phyloP scores from a whole-genome alignment of 2,329 filamentous ascomycete genomes.

The Pseudocercospora ulei region DNA sequence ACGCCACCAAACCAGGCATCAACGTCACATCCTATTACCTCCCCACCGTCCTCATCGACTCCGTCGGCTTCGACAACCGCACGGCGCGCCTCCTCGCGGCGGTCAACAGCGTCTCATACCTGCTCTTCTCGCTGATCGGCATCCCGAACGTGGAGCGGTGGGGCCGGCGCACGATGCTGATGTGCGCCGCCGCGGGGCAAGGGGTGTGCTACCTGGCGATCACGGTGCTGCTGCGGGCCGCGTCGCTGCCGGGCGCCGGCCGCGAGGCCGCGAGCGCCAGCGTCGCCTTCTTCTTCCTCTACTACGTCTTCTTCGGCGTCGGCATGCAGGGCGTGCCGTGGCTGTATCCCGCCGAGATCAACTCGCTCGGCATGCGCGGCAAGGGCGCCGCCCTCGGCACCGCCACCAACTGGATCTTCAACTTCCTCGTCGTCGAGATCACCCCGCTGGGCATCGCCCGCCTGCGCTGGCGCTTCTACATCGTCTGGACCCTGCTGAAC shows the following conservation, averaged over 20 bases:
- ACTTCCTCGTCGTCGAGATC: slow-evolving; percentile 37
- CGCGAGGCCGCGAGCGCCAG: slow-evolving; percentile 33
- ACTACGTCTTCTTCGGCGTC: slow-evolving; percentile 46
- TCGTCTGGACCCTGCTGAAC: slow-evolving; percentile 47
- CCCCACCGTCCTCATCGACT: slow-evolving; percentile 51
- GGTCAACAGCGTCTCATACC: slow-evolving; percentile 45
- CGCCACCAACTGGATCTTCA: slow-evolving; percentile 45
- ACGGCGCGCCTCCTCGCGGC: slow-evolving; percentile 49
- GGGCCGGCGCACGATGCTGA: slow-evolving; percentile 51
- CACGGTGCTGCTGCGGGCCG: slow-evolving; percentile 42
- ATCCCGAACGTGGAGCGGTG: slow-evolving; percentile 45
- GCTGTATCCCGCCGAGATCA: slow-evolving; percentile 45
- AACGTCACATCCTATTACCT: slow-evolving; percentile 44
- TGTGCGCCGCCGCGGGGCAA: slow-evolving; percentile 48
- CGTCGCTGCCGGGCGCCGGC: slow-evolving; percentile 31
- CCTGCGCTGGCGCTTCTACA: slow-evolving; percentile 33
- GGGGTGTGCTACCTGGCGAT: slow-evolving; percentile 46
- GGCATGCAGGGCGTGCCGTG: slow-evolving; percentile 34
- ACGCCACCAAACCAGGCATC: too few species aligned
- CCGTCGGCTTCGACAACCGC: slow-evolving; percentile 46
- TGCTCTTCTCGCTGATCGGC: slow-evolving; percentile 42
- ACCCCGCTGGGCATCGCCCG: slow-evolving; percentile 29
- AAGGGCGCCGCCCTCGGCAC: slow-evolving; percentile 44
- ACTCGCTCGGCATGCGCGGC: slow-evolving; percentile 42
- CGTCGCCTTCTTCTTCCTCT: slow-evolving; percentile 41